Evolutionary conservation across 2,329 filamentous ascomycete species (phyloP).

Genomic region (Apiospora rasikravindrae): DNA sequence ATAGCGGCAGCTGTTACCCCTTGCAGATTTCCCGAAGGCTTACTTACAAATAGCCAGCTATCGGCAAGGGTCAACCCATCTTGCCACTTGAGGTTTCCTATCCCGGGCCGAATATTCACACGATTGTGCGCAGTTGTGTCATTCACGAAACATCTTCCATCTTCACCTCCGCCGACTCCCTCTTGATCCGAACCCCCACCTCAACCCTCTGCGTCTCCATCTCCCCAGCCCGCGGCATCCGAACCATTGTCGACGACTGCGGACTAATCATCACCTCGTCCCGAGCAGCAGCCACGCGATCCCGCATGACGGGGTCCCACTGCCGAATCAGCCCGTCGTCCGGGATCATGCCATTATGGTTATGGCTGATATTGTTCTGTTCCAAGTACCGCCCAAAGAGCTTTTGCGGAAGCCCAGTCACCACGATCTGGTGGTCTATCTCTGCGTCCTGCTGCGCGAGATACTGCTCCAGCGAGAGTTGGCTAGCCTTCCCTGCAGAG

Average conservation of each 20-base stretch:
- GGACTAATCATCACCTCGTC: background rate
- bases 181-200: background rate
- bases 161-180: too few species aligned
- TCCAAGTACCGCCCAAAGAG: background rate
- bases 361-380: background rate
- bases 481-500: background rate
- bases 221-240: background rate
- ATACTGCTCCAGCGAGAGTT: background rate
- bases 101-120: too few species aligned
- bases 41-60: too few species aligned
- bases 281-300: background rate
- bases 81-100: too few species aligned
- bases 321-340: background rate
- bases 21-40: too few species aligned
- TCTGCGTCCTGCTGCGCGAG: background rate
- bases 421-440: background rate
- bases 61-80: too few species aligned
- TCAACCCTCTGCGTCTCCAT: background rate
- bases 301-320: background rate
- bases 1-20: too few species aligned
- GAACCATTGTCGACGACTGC: background rate
- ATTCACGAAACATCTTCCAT: too few species aligned
- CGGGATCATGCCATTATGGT: background rate
- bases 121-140: too few species aligned
- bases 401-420: background rate